Evolutionary conservation across 2,329 filamentous ascomycete species (phyloP).

Genomic region (Ambrosiella cleistominuta): DNA sequence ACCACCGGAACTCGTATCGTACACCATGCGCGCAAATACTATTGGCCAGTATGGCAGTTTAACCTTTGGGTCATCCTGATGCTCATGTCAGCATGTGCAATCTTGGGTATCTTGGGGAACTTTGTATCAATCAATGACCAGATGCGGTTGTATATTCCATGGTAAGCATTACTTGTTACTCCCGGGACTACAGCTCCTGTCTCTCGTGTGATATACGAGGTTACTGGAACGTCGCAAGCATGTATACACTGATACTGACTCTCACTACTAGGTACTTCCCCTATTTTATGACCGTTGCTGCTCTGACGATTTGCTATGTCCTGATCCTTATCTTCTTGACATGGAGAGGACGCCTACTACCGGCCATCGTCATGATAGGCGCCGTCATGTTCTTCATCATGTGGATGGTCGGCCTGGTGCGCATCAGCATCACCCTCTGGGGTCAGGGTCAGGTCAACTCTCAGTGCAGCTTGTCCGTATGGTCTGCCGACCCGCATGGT

Average conservation of each 20-base stretch:
- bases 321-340: conserved; percentile 45
- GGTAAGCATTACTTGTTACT: conserved; percentile 26
- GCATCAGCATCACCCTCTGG: conserved; percentile 45
- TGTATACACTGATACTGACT: neutral
- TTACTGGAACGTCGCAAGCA: neutral
- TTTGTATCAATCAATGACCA: conserved; percentile 43
- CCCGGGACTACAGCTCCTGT: no score
- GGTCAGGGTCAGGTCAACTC: conserved; percentile 39
- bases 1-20: conserved; percentile 16
- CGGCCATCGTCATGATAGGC: conserved; percentile 44
- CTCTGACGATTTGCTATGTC: conserved; percentile 49
- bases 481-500: conserved; percentile 31
- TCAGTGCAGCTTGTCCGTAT: conserved; percentile 42
- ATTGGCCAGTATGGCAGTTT: conserved; percentile 50
- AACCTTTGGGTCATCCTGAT: conserved; percentile 52
- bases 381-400: conserved; percentile 48
- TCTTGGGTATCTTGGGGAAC: conserved; percentile 42
- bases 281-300: conserved; percentile 42
- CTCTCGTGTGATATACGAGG: neutral
- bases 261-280: conserved; percentile 40
- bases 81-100: conserved; percentile 38
- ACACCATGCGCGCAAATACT: conserved; percentile 39
- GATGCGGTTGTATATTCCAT: conserved; percentile 37
- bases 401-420: conserved; percentile 49
- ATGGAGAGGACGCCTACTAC: conserved; percentile 40